A percentile compares a stretch with the other conserved stretches of the same genome.
Evolutionary conservation across 208 protist genomes (phyloP).

Genomic region (Trypanosoma boissoni): DNA sequence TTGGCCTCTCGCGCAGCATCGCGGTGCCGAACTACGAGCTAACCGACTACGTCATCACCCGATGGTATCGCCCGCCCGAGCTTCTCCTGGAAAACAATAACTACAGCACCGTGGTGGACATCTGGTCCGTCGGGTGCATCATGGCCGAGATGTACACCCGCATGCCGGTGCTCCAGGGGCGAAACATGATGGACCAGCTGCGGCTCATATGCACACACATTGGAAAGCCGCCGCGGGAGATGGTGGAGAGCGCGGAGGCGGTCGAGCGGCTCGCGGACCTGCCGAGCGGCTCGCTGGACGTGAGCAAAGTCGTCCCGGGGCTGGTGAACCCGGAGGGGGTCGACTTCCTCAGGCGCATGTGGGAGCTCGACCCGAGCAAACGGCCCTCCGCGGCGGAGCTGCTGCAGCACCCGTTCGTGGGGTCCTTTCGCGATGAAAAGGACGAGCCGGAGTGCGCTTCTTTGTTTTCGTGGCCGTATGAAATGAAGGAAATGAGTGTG

Average conservation of each 20-base stretch:
- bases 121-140: slow-evolving; percentile 95
- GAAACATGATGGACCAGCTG: slow-evolving; percentile 92
- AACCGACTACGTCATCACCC: slow-evolving; percentile 93
- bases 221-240: slow-evolving; percentile 92
- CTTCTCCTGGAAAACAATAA: slow-evolving; percentile 86
- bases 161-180: slow-evolving; percentile 85
- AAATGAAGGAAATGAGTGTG: slow-evolving; percentile 60
- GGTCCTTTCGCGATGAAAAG: slow-evolving; percentile 75
- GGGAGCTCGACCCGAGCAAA: slow-evolving; percentile 71
- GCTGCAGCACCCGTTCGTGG: slow-evolving; percentile 80
- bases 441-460: slow-evolving; percentile 73
- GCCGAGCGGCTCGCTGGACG: slow-evolving; percentile 60
- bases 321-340: slow-evolving; percentile 65
- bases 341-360: slow-evolving; percentile 81
- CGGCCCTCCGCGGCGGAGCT: slow-evolving; percentile 75
- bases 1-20: slow-evolving; percentile 87
- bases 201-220: slow-evolving; percentile 88
- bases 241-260: slow-evolving; percentile 78
- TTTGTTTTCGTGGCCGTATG: slow-evolving; percentile 76
- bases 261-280: slow-evolving; percentile 77
- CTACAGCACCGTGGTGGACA: slow-evolving; percentile 89
- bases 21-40: slow-evolving; percentile 74
- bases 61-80: slow-evolving; percentile 94
- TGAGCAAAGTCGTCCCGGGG: slow-evolving; percentile 64
- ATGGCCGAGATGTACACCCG: slow-evolving; percentile 96